phyloP scores from a whole-genome alignment of 1,284 basidiomycete species.

The Wolfiporia cocos region DNA sequence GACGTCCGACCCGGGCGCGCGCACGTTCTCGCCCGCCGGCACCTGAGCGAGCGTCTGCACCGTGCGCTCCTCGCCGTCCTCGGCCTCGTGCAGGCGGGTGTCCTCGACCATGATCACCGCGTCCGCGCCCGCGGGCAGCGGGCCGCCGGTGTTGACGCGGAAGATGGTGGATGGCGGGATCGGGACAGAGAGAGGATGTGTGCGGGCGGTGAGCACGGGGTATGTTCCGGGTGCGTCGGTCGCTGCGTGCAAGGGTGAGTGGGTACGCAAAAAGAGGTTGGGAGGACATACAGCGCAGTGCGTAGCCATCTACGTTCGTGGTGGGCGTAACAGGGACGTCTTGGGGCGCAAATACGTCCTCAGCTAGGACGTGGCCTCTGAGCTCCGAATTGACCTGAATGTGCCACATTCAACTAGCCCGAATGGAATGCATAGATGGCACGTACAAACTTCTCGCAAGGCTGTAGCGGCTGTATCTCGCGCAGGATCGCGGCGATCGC shows the following conservation, averaged over 20 bases:
- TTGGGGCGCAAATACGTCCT: slow-evolving; percentile 61
- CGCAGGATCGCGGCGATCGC: slow-evolving; percentile 55
- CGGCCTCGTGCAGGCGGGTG: slow-evolving; percentile 51
- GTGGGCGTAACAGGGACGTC: slow-evolving; percentile 61
- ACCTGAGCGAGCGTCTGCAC: slow-evolving; percentile 66
- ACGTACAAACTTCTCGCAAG: slow-evolving; percentile 25
- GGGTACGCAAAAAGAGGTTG: not conserved
- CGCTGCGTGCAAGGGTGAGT: slow-evolving; percentile 31
- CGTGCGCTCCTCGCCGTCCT: slow-evolving; percentile 54
- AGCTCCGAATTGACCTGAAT: slow-evolving; percentile 55
- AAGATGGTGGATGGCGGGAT: slow-evolving; percentile 54
- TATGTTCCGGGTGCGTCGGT: slow-evolving; percentile 60
- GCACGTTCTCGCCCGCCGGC: slow-evolving; percentile 65
- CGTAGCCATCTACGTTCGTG: slow-evolving; percentile 88
- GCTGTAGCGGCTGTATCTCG: slow-evolving; percentile 38
- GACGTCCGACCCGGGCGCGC: slow-evolving; percentile 73
- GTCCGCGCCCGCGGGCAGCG: slow-evolving; percentile 70
- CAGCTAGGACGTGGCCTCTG: slow-evolving; percentile 66
- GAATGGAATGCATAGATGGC: too few species aligned
- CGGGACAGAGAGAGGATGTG: slow-evolving; percentile 30
- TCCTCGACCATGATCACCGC: slow-evolving; percentile 91
- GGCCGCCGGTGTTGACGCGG: slow-evolving; percentile 76
- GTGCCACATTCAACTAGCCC: too few species aligned
- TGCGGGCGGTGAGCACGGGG: slow-evolving; percentile 61
- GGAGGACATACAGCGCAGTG: slow-evolving; percentile 52